Conservation (phyloP, 352 stramenopile species). For the Elongisporangium anandrum region DNA sequence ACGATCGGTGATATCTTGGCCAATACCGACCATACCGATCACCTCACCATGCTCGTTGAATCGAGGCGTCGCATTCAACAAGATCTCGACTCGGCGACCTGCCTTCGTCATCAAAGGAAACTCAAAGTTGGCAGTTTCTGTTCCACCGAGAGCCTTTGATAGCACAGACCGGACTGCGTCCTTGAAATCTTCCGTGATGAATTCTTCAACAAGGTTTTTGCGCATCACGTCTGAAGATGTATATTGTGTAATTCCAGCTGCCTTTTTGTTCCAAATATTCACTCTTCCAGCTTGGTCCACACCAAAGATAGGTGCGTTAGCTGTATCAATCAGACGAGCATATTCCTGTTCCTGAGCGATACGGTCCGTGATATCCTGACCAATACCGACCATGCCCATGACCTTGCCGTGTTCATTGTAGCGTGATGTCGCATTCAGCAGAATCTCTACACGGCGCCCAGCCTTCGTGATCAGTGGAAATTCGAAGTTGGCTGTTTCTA, state of each 20-base stretch:
- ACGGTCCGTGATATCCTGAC: slow-evolving; percentile 57
- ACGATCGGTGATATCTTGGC: slow-evolving; percentile 61
- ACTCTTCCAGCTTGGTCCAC: slow-evolving; percentile 53
- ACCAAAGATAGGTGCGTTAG: slow-evolving; percentile 68
- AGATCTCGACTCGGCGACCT: slow-evolving; percentile 42
- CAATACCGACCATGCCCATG: slow-evolving; percentile 65
- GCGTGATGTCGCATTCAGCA: slow-evolving; percentile 65
- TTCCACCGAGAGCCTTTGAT: slow-evolving; percentile 30
- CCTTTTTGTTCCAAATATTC: slow-evolving; percentile 86
- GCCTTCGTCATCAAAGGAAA: slow-evolving; percentile 61
- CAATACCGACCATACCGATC: slow-evolving; percentile 76
- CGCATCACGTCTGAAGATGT: slow-evolving; percentile 78
- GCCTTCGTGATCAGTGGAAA: slow-evolving; percentile 73
- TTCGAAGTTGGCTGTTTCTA: slow-evolving; percentile 68
- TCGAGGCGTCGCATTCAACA: slow-evolving; percentile 50
- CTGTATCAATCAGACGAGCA: slow-evolving; percentile 56
- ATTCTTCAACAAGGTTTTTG: slow-evolving; percentile 62
- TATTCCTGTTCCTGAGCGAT: slow-evolving; percentile 59
- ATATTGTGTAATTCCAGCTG: slow-evolving; percentile 80
- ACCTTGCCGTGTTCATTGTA: slow-evolving; percentile 59
- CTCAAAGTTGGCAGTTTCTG: slow-evolving; percentile 56
- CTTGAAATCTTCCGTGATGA: slow-evolving; percentile 57
- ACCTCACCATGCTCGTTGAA: slow-evolving; percentile 61
- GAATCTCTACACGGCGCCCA: slow-evolving; percentile 58
- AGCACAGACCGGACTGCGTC: slow-evolving; percentile 24